phyloP scores from a whole-genome alignment of 805 yeast genomes.

The Ogataea paraovalis region DNA sequence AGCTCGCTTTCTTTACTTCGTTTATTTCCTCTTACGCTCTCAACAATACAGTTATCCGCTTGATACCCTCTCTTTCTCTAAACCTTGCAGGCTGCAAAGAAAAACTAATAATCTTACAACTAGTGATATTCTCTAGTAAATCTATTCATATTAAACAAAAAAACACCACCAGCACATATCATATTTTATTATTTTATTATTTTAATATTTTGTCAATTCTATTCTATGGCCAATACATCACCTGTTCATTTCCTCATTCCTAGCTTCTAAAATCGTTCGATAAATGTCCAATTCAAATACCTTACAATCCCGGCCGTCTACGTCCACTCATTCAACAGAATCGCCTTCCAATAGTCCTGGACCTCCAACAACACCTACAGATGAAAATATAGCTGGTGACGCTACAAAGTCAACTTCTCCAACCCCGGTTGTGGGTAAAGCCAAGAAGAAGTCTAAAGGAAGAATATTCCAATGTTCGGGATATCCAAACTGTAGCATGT shows the following conservation, averaged over 20 bases:
- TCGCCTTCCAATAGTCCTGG: neutral
- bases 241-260: no score
- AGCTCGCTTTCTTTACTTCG: no score
- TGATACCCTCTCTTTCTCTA: no score
- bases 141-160: no score
- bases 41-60: no score
- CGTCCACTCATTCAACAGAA: no score
- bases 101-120: no score
- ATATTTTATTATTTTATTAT: no score
- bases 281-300: neutral
- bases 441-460: constrained; percentile 46
- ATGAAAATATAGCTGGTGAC: neutral
- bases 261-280: neutral
- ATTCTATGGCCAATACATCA: neutral
- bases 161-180: no score
- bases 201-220: neutral
- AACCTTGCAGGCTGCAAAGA: no score
- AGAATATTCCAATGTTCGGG: constrained; percentile 82
- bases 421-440: constrained; percentile 1
- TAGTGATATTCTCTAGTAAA: no score
- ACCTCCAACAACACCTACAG: neutral
- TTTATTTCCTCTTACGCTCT: no score
- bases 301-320: neutral
- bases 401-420: neutral
- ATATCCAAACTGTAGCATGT: constrained; percentile 81